phyloP scores from a whole-genome alignment of 768 basidiomycete species.

The Amanita pseudoporphyria region DNA sequence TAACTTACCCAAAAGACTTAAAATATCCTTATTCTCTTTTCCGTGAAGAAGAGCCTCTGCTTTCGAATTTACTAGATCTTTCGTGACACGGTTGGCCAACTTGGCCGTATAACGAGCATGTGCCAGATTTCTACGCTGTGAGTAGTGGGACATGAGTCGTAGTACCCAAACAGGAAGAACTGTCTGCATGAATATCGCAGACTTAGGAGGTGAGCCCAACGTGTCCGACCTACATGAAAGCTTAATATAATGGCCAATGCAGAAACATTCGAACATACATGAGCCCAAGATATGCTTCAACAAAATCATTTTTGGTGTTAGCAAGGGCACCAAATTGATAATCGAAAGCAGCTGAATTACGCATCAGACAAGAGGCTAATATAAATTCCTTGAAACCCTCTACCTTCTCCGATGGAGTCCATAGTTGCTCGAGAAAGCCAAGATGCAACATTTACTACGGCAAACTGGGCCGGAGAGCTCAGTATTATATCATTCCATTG shows the following conservation, averaged over 20 bases:
- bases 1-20: slow-evolving; percentile 40
- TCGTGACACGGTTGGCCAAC: slow-evolving; percentile 35
- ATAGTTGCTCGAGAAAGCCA: slow-evolving; percentile 42
- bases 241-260: neutral
- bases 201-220: slow-evolving; percentile 35
- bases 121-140: slow-evolving; percentile 32
- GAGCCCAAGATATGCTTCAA: slow-evolving; percentile 43
- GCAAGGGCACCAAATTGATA: slow-evolving; percentile 47
- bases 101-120: slow-evolving; percentile 36
- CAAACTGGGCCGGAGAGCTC: slow-evolving; percentile 27
- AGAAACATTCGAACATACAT: slow-evolving; percentile 22
- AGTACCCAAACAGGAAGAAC: slow-evolving; percentile 38
- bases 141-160: slow-evolving; percentile 35
- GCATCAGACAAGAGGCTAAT: neutral
- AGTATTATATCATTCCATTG: slow-evolving; percentile 45
- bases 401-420: slow-evolving; percentile 44
- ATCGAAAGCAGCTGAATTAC: slow-evolving; percentile 36
- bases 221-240: slow-evolving; percentile 32
- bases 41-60: slow-evolving; percentile 37
- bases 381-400: neutral
- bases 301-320: slow-evolving; percentile 40
- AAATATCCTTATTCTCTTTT: slow-evolving; percentile 40
- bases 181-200: slow-evolving; percentile 38
- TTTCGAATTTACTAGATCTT: slow-evolving; percentile 38
- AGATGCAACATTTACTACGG: slow-evolving; percentile 36